Base-by-base conservation (phyloP, 352 stramenopile genomes). In the Blastocystis sp. region DNA sequence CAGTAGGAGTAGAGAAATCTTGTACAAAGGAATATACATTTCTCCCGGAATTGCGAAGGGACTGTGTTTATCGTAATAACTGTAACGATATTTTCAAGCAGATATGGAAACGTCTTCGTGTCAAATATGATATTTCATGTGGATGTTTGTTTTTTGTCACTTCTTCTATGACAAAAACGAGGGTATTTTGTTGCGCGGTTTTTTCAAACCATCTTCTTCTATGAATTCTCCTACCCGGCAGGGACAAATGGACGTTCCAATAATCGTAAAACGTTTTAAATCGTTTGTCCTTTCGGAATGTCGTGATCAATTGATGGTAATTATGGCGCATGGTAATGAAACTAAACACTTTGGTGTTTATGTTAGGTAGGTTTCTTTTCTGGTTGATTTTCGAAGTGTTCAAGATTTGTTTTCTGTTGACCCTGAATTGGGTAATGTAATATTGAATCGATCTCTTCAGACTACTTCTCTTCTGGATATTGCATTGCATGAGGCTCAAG, bases 291-390 rank as follows among this genome's bases (percentile, higher is more conserved):
- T 83, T 19, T 83, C 71, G 32, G 52, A 83, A 51, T 83, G 71
- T 56, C 46, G 71, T 24, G 71, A 83, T 65, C 46, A 83, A 16
- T 37, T 83, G 21, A 65, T 83, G 71, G 32, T 24, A 0, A 43
- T 66, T 32, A 83, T 83, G 71, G 49, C 71, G 24, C 46, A 83
- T 42, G 21, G 51, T 24, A 49, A 83, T 59, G 37, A 51, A 27
- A 83, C 71, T 27, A 83, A 83, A n/a, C 71, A 83, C 71, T 83
- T 83, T 27, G 71, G 71, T 35, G 58, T 83, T 39, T 63, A 83
- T 1, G 52, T 83, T 19, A 83, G 71, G 71, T 83, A 29, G 27
- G 51, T n/a, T 32, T 49, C 1, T 46, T 29, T 5, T 2, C 24
- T 29, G 11, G 16, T 14, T 16, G 63, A 51, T 27, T 19, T 4